Evolutionary conservation across 768 basidiomycete genomes (phyloP).

Genomic region (Russula compacta): DNA sequence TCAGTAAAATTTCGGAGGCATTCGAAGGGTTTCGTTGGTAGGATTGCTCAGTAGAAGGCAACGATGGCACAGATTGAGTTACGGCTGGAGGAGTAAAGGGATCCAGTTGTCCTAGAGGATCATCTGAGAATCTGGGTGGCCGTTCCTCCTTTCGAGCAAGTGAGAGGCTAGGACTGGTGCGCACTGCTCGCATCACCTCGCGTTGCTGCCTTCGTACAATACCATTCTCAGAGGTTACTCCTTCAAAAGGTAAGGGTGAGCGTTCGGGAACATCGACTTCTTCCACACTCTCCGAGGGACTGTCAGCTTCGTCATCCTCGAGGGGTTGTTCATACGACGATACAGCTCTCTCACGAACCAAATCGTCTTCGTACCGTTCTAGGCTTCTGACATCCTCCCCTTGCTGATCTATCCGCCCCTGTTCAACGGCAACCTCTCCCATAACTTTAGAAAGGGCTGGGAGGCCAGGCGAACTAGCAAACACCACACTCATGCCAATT

Average conservation of each 20-base stretch:
- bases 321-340: constrained; percentile 22
- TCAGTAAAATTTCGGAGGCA: constrained; percentile 48
- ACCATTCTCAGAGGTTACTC: constrained; percentile 10
- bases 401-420: constrained; percentile 72
- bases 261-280: constrained; percentile 13
- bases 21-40: constrained; percentile 37
- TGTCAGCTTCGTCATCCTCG: constrained; percentile 37
- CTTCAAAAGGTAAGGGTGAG: constrained; percentile 18
- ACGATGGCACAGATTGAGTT: constrained; percentile 65
- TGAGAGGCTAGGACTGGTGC: constrained; percentile 66
- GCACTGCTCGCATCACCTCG: constrained; percentile 49
- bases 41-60: constrained; percentile 40
- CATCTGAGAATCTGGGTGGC: constrained; percentile 53
- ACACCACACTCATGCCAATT: constrained; percentile 74
- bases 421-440: constrained; percentile 81
- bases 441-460: constrained; percentile 63
- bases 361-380: constrained; percentile 38
- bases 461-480: constrained; percentile 72
- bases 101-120: constrained; percentile 67
- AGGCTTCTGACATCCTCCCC: constrained; percentile 40
- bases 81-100: constrained; percentile 32
- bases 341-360: constrained; percentile 22
- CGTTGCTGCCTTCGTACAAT: constrained; percentile 26
- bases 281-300: constrained; percentile 27
- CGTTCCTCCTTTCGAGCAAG: constrained; percentile 46